Percentiles rank a stretch among this genome's conserved stretches.
These are phyloP conservation scores for Pleoardoris graminearum DNA, from an alignment of 2,329 filamentous ascomycete species.

Conservation along the genomic window DNA sequence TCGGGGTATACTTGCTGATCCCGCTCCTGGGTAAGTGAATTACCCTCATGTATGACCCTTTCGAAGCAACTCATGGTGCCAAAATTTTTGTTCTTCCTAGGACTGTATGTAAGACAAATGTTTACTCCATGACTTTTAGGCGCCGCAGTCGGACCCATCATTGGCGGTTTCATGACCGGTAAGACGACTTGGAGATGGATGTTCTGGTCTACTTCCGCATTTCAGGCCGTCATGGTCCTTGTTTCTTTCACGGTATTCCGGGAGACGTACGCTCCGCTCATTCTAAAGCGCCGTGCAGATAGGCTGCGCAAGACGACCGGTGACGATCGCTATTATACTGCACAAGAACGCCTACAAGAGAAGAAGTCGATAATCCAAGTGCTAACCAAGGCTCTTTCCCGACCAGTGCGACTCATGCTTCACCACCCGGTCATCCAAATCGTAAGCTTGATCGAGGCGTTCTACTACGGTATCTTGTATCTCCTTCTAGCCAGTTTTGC, in stretches of 20 bases:
- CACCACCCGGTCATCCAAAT: slow-evolving; percentile 58
- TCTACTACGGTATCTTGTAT: slow-evolving; percentile 45
- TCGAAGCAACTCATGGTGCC: background rate
- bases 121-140: slow-evolving; percentile 1
- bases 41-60: background rate
- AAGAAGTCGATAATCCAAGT: slow-evolving; percentile 42
- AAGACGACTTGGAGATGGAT: slow-evolving; percentile 36
- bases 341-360: slow-evolving; percentile 29
- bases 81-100: background rate
- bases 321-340: slow-evolving; percentile 64
- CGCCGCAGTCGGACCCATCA: slow-evolving; percentile 23
- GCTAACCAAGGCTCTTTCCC: slow-evolving; percentile 46
- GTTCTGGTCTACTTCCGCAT: slow-evolving; percentile 33
- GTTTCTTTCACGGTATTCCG: slow-evolving; percentile 40
- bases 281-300: slow-evolving; percentile 45
- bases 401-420: slow-evolving; percentile 60
- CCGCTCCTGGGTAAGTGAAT: slow-evolving; percentile 17
- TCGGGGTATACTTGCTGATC: slow-evolving; percentile 29
- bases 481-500: slow-evolving; percentile 36
- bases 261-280: slow-evolving; percentile 53
- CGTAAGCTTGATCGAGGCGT: slow-evolving; percentile 34
- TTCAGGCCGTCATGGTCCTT: slow-evolving; percentile 32
- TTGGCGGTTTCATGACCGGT: slow-evolving; percentile 33
- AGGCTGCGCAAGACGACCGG: slow-evolving; percentile 56
- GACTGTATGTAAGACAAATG: background rate